Evolutionary conservation across 2,329 filamentous ascomycete species (phyloP), one percentile per base, ranked within the genome.

Genomic region (Westerdykella aurantiaca): DNA sequence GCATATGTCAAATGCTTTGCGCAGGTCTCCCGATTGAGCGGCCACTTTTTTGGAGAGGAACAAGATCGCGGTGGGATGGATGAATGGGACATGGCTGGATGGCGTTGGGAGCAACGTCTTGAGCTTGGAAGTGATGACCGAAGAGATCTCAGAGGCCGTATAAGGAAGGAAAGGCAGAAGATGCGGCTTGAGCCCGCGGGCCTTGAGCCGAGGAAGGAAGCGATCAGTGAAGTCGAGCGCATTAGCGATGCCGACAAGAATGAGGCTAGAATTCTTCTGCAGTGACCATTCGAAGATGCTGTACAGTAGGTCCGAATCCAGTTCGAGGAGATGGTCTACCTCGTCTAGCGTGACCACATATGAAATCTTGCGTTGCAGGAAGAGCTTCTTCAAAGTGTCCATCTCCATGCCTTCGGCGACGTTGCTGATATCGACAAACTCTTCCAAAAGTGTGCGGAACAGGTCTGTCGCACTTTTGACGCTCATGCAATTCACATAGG

Each of bases 271-370:
- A 1, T 80, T 79, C 50, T 82, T 82, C 49, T 88, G 81, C 58
- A 98, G 73, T 1, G 93, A 94, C 90, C 91, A 97, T 64, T 96
- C 90, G 55, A 98, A 96, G n/a, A 98, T 75, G 49, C 82, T 86
- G 69, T 97, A 96, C 12, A 98, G 74, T 43, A 93, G 85, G 55
- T 94, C 88, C 46, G 93, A 73, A 55, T 96, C 91, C 50, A 95
- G 75, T 1, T 87, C 91, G 34, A 98, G 76, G 39, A 98, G 82
- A 60, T 95, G 87, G 60, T 98, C 93, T 47, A 98, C 91, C 70
- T 98, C 93, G 60, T 98, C 93, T 45, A 98, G 74, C 1, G 88
- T 86, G 23, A 98, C 81, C n/a, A 97, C 67, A 60, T 86, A 94
- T 11, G 86, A 78, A 33, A 65, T 63, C 31, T 67, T 63, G 14